These are phyloP conservation scores for Torrubiellomyces zombiae DNA, from an alignment of 2,329 filamentous ascomycete genomes.

Conservation along the genomic window DNA sequence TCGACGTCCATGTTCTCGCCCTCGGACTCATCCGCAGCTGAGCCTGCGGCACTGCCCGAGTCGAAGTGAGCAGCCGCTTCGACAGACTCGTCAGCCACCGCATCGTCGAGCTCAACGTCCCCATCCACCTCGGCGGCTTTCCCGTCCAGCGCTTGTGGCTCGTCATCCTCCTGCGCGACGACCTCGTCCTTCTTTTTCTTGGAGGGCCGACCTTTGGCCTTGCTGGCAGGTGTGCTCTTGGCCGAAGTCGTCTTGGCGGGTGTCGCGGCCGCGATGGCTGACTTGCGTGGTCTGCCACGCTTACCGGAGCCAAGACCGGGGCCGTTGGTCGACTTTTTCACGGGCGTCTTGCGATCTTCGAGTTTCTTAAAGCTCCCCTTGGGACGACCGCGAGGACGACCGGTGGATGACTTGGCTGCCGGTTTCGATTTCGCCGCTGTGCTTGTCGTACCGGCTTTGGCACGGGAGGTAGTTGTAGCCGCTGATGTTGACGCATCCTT, in stretches of 20 bases:
- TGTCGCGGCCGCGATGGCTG: slow-evolving; percentile 4
- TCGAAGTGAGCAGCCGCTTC: slow-evolving; percentile 7
- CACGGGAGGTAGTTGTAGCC: no score
- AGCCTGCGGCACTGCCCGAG: slow-evolving; percentile 6
- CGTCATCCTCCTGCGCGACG: background rate
- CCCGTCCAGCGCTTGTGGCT: background rate
- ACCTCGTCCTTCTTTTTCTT: slow-evolving; percentile 2
- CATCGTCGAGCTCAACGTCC: slow-evolving; percentile 1
- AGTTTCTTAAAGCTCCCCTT: slow-evolving; percentile 21
- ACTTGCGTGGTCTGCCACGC: slow-evolving; percentile 17
- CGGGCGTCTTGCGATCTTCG: slow-evolving; percentile 4
- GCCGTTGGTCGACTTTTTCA: slow-evolving; percentile 6
- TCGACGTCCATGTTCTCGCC: slow-evolving; percentile 5
- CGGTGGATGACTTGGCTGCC: slow-evolving; percentile 19
- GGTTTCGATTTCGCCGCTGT: no score
- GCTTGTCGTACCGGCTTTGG: no score
- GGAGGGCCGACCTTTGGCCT: slow-evolving; percentile 2
- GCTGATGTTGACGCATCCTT: no score
- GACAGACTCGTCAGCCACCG: slow-evolving; percentile 11
- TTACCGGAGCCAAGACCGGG: slow-evolving; percentile 5
- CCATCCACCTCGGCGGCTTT: background rate
- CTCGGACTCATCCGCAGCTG: slow-evolving; percentile 5
- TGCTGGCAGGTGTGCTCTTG: slow-evolving; percentile 4
- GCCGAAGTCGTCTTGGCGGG: slow-evolving; percentile 7
- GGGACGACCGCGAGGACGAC: slow-evolving; percentile 31